phyloP scores from a whole-genome alignment of 176 grass and related monocot species.

The Aegilops longissima region DNA sequence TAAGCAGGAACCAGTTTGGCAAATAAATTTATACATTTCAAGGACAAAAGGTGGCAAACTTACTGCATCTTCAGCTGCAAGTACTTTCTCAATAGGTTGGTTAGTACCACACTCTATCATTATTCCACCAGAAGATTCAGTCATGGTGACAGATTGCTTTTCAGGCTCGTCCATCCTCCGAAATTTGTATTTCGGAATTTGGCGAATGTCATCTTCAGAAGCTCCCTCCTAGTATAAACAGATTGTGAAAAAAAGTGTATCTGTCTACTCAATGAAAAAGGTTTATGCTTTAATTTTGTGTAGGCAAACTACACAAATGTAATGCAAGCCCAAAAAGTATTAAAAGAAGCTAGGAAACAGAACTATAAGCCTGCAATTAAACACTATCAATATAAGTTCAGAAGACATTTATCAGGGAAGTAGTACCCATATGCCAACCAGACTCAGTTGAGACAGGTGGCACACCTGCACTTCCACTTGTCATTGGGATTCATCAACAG shows the following conservation, averaged over 20 bases:
- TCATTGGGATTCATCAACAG: neutral
- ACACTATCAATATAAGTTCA: neutral
- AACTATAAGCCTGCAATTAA: neutral
- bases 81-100: conserved; percentile 56
- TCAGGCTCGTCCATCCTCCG: conserved; percentile 24
- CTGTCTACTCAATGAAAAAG: neutral
- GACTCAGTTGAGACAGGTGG: neutral
- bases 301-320: neutral
- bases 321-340: neutral
- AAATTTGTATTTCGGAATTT: conserved; percentile 64
- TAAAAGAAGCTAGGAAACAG: neutral
- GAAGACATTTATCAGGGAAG: neutral
- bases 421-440: neutral
- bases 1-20: neutral
- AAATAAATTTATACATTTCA: neutral
- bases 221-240: conserved; percentile 59
- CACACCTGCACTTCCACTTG: neutral
- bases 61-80: conserved; percentile 83
- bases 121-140: conserved; percentile 48
- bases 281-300: neutral
- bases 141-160: neutral
- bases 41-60: conserved; percentile 11
- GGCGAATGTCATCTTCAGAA: conserved; percentile 65
- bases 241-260: neutral
- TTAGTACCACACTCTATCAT: conserved; percentile 62